Conservation (phyloP, 176 grass and related monocot species). For the Tillandsia fasciculata region DNA sequence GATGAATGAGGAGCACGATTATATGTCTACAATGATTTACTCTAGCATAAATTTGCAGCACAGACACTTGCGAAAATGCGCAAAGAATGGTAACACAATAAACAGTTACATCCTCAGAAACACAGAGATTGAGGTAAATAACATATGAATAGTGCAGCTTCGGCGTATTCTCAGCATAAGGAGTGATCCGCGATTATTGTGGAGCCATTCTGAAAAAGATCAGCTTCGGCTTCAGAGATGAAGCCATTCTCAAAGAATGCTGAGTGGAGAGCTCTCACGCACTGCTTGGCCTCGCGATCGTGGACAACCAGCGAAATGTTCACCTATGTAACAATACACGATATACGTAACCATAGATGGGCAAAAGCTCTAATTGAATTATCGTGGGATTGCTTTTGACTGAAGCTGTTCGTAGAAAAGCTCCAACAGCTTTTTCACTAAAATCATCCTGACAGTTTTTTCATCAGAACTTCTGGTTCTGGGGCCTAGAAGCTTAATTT, state of each 20-base stretch:
- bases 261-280: constrained; percentile 62
- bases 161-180: neutral
- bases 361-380: neutral
- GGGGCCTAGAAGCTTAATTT: no score
- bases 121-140: neutral
- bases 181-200: neutral
- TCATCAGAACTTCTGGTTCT: no score
- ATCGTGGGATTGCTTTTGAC: neutral
- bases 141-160: neutral
- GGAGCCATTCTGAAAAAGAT: constrained; percentile 27
- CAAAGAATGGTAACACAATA: no score
- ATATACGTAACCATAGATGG: neutral
- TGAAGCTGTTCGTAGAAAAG: no score
- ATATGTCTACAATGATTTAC: no score
- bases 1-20: no score
- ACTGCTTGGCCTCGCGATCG: constrained; percentile 77
- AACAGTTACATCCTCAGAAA: no score
- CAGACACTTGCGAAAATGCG: no score
- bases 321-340: constrained; percentile 30
- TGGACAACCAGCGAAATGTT: constrained; percentile 92
- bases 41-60: no score
- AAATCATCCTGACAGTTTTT: no score
- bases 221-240: constrained; percentile 45
- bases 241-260: constrained; percentile 86
- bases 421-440: no score